phyloP scores from a whole-genome alignment of 2,329 filamentous ascomycete species.

The Cyphellophora europaea region DNA sequence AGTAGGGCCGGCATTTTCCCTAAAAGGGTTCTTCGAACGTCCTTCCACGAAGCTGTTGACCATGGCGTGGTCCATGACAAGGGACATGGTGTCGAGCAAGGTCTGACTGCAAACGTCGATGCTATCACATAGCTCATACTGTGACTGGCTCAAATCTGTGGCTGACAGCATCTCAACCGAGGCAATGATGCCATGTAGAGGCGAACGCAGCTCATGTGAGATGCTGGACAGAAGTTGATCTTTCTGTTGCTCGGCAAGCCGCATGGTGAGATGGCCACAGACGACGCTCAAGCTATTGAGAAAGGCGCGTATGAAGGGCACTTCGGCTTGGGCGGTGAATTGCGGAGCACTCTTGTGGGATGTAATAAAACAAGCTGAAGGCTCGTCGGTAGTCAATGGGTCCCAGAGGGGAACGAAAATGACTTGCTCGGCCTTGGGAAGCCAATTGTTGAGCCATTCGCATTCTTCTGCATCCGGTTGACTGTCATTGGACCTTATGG shows the following conservation, averaged over 20 bases:
- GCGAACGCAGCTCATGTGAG: slow-evolving; percentile 42
- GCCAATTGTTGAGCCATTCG: too few species aligned
- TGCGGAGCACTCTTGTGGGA: slow-evolving; percentile 28
- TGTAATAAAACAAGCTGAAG: slow-evolving; percentile 7
- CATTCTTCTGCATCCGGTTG: too few species aligned
- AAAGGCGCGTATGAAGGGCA: slow-evolving; percentile 30
- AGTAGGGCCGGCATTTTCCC: neutral
- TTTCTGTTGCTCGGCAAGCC: slow-evolving; percentile 39
- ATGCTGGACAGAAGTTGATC: slow-evolving; percentile 44
- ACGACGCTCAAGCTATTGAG: slow-evolving; percentile 32
- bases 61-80: slow-evolving; percentile 28
- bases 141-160: slow-evolving; percentile 29
- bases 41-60: slow-evolving; percentile 26
- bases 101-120: slow-evolving; percentile 42
- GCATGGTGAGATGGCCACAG: slow-evolving; percentile 29
- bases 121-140: slow-evolving; percentile 37
- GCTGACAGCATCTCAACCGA: slow-evolving; percentile 42
- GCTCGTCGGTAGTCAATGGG: slow-evolving; percentile 23
- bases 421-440: slow-evolving; percentile 32
- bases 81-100: slow-evolving; percentile 38
- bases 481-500: too few species aligned
- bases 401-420: slow-evolving; percentile 45
- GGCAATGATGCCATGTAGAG: slow-evolving; percentile 37
- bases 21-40: slow-evolving; percentile 12
- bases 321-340: slow-evolving; percentile 27